These are phyloP conservation scores for Penicillium manginii DNA, from an alignment of 495 filamentous ascomycete species.

Conservation along the genomic window DNA sequence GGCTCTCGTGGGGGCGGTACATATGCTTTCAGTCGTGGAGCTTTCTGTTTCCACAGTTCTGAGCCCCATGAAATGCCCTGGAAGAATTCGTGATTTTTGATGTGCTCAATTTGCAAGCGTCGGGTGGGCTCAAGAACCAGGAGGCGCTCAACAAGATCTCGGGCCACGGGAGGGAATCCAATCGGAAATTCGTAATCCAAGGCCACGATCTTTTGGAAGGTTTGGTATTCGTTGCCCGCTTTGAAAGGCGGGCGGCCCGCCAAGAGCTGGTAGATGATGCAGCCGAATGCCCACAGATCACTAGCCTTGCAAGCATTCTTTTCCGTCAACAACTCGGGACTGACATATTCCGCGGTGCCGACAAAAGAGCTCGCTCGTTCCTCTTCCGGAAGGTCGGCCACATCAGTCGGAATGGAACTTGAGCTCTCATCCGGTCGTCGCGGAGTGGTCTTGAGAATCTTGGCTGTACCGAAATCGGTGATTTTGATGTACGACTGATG, in stretches of 20 bases:
- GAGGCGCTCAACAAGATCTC: constrained; percentile 89
- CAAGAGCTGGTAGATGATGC: constrained; percentile 95
- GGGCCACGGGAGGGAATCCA: constrained; percentile 86
- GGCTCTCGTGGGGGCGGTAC: constrained; percentile 78
- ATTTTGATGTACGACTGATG: constrained; percentile 98
- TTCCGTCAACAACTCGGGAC: constrained; percentile 90
- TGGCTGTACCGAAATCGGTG: constrained; percentile 98
- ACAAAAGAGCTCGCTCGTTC: constrained; percentile 92
- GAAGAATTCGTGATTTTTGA: constrained; percentile 98
- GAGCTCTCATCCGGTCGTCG: constrained; percentile 52
- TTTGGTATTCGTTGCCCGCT: constrained; percentile 93
- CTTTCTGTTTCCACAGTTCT: constrained; percentile 86
- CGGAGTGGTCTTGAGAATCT: constrained; percentile 74
- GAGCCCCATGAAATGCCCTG: constrained; percentile 86
- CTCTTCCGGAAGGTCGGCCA: constrained; percentile 61
- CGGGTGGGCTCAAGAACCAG: constrained; percentile 88
- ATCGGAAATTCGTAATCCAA: constrained; percentile 92
- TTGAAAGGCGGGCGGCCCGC: constrained; percentile 97
- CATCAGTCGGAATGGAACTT: constrained; percentile 51
- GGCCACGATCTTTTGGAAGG: constrained; percentile 96
- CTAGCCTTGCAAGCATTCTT: constrained; percentile 98
- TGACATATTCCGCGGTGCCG: constrained; percentile 98
- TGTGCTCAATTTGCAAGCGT: constrained; percentile 91
- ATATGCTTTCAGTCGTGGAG: constrained; percentile 86
- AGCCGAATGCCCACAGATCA: constrained; percentile 99